Evolutionary conservation across 2,329 filamentous ascomycete genomes (phyloP).

Genomic region (Pochonia chlamydosporia): DNA sequence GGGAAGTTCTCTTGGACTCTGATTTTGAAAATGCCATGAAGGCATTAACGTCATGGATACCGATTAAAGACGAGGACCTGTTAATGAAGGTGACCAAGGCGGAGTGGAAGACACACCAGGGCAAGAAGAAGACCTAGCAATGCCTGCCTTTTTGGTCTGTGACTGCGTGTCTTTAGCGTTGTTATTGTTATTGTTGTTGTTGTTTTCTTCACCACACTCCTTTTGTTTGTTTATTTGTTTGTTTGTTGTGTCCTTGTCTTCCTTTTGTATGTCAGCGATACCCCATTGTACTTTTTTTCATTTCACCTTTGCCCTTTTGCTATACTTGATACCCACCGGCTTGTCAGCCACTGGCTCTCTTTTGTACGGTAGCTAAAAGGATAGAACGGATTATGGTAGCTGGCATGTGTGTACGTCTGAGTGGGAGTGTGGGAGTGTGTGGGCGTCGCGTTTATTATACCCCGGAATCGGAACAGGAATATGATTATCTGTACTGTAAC

Average conservation of each 20-base stretch:
- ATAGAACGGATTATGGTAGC: too few species aligned
- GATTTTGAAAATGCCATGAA: slow-evolving; percentile 99
- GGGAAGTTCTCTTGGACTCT: slow-evolving; percentile 81
- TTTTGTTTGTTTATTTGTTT: slow-evolving; percentile 14
- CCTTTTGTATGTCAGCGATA: slow-evolving; percentile 11
- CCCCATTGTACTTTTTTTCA: not conserved
- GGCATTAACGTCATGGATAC: slow-evolving; percentile 86
- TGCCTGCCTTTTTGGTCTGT: slow-evolving; percentile 19
- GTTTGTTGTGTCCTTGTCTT: slow-evolving; percentile 13
- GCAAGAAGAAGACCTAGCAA: slow-evolving; percentile 36
- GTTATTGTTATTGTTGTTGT: slow-evolving; percentile 8
- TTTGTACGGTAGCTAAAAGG: not conserved
- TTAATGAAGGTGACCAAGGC: slow-evolving; percentile 85
- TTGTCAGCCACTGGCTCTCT: not conserved
- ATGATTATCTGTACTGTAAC: not conserved
- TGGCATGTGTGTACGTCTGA: too few species aligned
- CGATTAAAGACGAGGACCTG: slow-evolving; percentile 87
- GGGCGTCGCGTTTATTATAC: not conserved
- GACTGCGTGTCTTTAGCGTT: slow-evolving; percentile 7
- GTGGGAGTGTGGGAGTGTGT: too few species aligned
- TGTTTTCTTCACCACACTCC: slow-evolving; percentile 11
- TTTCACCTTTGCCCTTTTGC: not conserved
- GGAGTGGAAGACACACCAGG: slow-evolving; percentile 69
- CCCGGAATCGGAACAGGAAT: not conserved
- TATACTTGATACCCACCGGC: not conserved